Conservation (phyloP, 768 basidiomycete genomes). For the Tulasnella calospora region DNA sequence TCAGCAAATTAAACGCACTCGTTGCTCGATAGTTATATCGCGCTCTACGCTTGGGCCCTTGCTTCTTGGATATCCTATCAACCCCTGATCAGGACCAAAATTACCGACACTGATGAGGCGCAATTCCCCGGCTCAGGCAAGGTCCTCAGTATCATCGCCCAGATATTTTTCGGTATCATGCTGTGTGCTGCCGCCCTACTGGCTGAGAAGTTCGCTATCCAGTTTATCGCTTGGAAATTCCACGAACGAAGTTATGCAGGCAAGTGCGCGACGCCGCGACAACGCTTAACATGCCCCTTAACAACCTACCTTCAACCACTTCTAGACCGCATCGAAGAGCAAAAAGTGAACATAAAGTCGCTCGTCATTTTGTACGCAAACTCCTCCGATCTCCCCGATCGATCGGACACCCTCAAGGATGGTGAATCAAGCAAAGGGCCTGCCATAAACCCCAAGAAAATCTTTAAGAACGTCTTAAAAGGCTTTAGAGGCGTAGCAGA, state of each 20-base stretch:
- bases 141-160: conserved; percentile 53
- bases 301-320: conserved; percentile 29
- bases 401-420: conserved; percentile 56
- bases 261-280: conserved; percentile 29
- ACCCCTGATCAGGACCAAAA: conserved; percentile 54
- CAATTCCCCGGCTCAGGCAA: conserved; percentile 9
- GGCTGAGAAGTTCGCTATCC: conserved; percentile 80
- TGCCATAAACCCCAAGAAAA: conserved; percentile 51
- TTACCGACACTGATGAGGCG: conserved; percentile 31
- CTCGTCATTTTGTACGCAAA: conserved; percentile 74
- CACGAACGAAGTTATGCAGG: conserved; percentile 51
- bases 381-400: conserved; percentile 67
- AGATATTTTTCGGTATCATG: conserved; percentile 67
- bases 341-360: conserved; percentile 69
- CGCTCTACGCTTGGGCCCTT: conserved; percentile 59
- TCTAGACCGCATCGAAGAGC: conserved; percentile 72
- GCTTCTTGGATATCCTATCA: conserved; percentile 66
- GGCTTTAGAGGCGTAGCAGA: conserved; percentile 70
- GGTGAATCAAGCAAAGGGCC: conserved; percentile 32
- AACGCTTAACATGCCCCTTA: not conserved
- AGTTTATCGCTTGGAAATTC: conserved; percentile 57
- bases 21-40: conserved; percentile 46
- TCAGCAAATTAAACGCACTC: conserved; percentile 27
- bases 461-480: conserved; percentile 66
- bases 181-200: conserved; percentile 65